Percentiles rank a stretch among this genome's conserved stretches.
Evolutionary conservation across 2,329 filamentous ascomycete species (phyloP).

Genomic region (Fusarium brevicatenulatum): DNA sequence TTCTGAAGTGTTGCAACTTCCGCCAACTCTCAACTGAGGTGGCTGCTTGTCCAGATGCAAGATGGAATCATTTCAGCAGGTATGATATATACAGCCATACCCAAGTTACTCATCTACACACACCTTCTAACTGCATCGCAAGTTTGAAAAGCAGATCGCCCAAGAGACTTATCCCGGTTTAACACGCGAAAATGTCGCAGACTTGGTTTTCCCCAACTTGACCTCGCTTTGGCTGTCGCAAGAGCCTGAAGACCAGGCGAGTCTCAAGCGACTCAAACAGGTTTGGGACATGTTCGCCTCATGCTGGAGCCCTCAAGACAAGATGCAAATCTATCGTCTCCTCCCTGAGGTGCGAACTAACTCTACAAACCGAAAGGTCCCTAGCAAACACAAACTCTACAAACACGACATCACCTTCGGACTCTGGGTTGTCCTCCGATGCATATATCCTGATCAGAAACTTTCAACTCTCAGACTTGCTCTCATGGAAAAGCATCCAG

Average conservation of each 20-base stretch:
- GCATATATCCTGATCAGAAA: conserved; percentile 1
- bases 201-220: neutral
- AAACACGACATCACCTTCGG: conserved; percentile 3
- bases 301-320: neutral
- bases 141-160: neutral
- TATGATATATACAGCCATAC: neutral
- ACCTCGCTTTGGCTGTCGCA: neutral
- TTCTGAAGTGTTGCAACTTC: neutral
- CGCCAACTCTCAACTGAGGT: neutral
- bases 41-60: neutral
- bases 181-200: neutral
- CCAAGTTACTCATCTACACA: neutral
- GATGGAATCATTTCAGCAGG: neutral
- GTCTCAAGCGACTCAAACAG: neutral
- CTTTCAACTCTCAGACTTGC: neutral
- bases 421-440: conserved; percentile 11
- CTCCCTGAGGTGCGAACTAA: neutral
- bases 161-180: neutral
- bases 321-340: neutral
- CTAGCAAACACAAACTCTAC: conserved; percentile 7
- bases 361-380: neutral
- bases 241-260: conserved; percentile 5
- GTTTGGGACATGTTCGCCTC: neutral
- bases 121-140: neutral
- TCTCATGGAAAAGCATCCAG: conserved; percentile 5